phyloP scores from a whole-genome alignment of 805 yeast species.

The Schwanniomyces pseudopolymorphus region DNA sequence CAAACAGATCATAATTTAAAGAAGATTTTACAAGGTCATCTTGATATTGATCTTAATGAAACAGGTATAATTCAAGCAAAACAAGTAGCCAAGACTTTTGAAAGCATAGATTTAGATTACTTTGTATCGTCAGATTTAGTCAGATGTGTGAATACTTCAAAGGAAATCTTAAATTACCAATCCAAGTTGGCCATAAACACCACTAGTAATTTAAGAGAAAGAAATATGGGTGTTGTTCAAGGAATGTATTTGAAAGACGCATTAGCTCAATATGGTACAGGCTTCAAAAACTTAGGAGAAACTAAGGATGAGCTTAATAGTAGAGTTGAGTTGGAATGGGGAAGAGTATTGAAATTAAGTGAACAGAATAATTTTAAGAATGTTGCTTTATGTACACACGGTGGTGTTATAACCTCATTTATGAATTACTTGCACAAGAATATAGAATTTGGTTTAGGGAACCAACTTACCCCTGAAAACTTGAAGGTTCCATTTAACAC shows the following conservation, averaged over 20 bases:
- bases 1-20: conserved; percentile 72
- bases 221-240: conserved; percentile 74
- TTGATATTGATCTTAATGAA: conserved; percentile 61
- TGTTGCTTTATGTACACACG: conserved; percentile 70
- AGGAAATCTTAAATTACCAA: conserved; percentile 32
- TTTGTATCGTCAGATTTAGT: conserved; percentile 52
- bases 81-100: conserved; percentile 48
- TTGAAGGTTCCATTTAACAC: conserved; percentile 71
- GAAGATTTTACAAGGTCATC: conserved; percentile 78
- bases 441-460: conserved; percentile 34
- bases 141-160: conserved; percentile 62
- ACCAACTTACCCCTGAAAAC: conserved; percentile 37
- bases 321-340: conserved; percentile 52
- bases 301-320: conserved; percentile 40
- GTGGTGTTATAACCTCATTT: conserved; percentile 72
- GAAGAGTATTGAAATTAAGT: conserved; percentile 38
- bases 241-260: conserved; percentile 75
- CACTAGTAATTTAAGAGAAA: conserved; percentile 59
- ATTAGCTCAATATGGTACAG: conserved; percentile 53
- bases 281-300: conserved; percentile 70
- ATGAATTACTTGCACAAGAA: conserved; percentile 49
- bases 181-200: conserved; percentile 20
- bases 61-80: conserved; percentile 63
- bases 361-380: conserved; percentile 39
- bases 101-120: conserved; percentile 42